Base-by-base conservation (phyloP, 2,329 filamentous ascomycete species). In the Diaporthe destruens region DNA sequence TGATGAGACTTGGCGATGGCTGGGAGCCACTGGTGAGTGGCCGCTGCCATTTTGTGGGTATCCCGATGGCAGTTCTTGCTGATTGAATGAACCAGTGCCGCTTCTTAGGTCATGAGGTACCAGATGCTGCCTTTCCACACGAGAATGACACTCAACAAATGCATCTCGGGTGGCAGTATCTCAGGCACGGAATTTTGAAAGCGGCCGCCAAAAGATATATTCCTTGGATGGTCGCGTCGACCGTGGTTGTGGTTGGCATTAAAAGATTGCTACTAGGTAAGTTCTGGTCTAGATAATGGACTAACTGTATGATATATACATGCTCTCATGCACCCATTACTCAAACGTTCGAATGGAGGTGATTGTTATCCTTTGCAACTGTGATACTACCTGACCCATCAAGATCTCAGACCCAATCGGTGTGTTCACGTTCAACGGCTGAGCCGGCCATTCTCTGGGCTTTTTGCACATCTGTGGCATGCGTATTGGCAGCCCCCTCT, bases 1-100 rank as follows among this genome's bases (percentile, higher is more conserved):
- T 65, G 29, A 34, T 65, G 25, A 65, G 59, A 34, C 59, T 65
- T 4, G 59, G 59, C 7, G 59, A 65, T 44, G 59, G 59, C 42
- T 65, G 59, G 59, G 59, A 65, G 44, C 59, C 59, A 34, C 39
- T 65, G 20, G 59, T 65, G 9, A 49, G 59, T 49, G 20, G 12
- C 1, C 42, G 1, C 6, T 59, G 20, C 18, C 20, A 7, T 12
- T 23, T 3, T 16, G 6, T 9, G 7, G 6, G 1, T 16, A 34
- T 16, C 23, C 0, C 1, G 7, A 11, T 9, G 20, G 14, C 20
- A 3, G 5, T 12, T 34, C 3, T 16, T 9, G 29, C 59, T 49
- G 20, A n/a, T 36, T 2, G 9, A n/a, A 0, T 3, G 1, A 6
- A 3, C 6, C 1, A 65, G 59, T 65, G 59, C 18, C 59, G 59